These are phyloP conservation scores for Gastrolobium bilobum DNA, from an alignment of 306 rosid species.

Conservation along the genomic window DNA sequence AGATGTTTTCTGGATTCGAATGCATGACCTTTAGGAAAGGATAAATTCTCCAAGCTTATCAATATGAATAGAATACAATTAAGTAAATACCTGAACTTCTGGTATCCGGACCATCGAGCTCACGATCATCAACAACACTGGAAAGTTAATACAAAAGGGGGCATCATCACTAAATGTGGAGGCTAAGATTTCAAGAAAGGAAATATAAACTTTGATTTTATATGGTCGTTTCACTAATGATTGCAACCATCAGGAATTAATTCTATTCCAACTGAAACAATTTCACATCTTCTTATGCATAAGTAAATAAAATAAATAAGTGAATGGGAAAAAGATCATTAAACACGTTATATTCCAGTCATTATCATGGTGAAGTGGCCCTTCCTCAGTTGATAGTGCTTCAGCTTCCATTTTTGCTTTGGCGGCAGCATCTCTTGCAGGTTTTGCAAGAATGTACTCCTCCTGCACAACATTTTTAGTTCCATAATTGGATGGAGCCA, in stretches of 20 bases:
- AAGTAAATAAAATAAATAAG: not conserved
- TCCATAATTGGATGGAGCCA: slow-evolving; percentile 7
- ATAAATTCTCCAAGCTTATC: slow-evolving; percentile 14
- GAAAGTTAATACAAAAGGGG: slow-evolving; percentile 48
- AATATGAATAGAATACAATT: slow-evolving; percentile 23
- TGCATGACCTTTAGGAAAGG: not conserved
- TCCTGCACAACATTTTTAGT: slow-evolving; percentile 61
- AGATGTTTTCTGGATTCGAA: no score
- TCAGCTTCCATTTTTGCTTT: slow-evolving; percentile 86
- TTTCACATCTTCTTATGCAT: not conserved
- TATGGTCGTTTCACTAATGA: slow-evolving; percentile 24
- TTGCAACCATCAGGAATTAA: slow-evolving; percentile 1
- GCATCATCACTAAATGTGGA: slow-evolving; percentile 25
- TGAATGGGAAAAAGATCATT: slow-evolving; percentile 34
- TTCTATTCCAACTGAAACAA: not conserved
- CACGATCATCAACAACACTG: slow-evolving; percentile 78
- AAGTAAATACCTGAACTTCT: slow-evolving; percentile 67
- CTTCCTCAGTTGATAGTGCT: slow-evolving; percentile 62
- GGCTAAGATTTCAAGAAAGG: slow-evolving; percentile 25
- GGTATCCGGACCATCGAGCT: slow-evolving; percentile 53
- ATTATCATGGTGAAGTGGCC: slow-evolving; percentile 84
- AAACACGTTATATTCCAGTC: slow-evolving; percentile 96
- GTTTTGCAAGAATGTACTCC: slow-evolving; percentile 76
- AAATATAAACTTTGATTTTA: not conserved
- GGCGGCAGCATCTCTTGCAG: slow-evolving; percentile 91